Evolutionary conservation across 192 early-diverging fungal species (phyloP).

Genomic region (Polychytrium aggregatum): DNA sequence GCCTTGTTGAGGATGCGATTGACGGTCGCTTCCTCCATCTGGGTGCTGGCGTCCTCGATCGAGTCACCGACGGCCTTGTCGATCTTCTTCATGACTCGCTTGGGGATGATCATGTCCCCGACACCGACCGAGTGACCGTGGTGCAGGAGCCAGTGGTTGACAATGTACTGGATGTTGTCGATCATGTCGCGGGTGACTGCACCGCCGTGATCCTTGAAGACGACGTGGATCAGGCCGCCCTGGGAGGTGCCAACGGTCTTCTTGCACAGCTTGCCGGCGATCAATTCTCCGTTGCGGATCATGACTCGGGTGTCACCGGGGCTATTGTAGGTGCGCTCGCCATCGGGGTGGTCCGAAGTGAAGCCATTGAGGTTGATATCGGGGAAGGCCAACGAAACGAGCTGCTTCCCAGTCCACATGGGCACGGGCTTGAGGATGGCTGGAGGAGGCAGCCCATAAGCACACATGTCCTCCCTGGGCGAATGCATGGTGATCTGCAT

Average conservation of each 20-base stretch:
- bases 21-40: no score
- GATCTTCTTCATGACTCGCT: no score
- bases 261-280: slow-evolving; percentile 80
- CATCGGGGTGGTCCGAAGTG: slow-evolving; percentile 10
- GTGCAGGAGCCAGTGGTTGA: slow-evolving; percentile 6
- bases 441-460: slow-evolving; percentile 22
- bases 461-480: slow-evolving; percentile 45
- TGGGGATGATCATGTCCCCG: no score
- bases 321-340: slow-evolving; percentile 55
- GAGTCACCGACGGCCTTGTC: no score
- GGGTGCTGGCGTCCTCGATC: no score
- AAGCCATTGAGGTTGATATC: slow-evolving; percentile 46
- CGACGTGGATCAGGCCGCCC: slow-evolving; percentile 70
- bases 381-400: slow-evolving; percentile 66
- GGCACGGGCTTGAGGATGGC: slow-evolving; percentile 66
- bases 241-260: slow-evolving; percentile 70
- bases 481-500: slow-evolving; percentile 23
- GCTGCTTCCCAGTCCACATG: slow-evolving; percentile 86
- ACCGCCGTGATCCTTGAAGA: slow-evolving; percentile 70
- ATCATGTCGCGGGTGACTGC: background rate
- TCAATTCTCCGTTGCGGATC: slow-evolving; percentile 67
- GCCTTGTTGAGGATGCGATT: no score
- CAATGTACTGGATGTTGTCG: background rate
- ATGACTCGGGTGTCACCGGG: slow-evolving; percentile 54
- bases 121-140: background rate